A percentile compares a stretch with the other conserved stretches of the same genome.
These are phyloP conservation scores for Gracilaria domingensis DNA, from an alignment of 23 red algal genomes.

Conservation along the genomic window DNA sequence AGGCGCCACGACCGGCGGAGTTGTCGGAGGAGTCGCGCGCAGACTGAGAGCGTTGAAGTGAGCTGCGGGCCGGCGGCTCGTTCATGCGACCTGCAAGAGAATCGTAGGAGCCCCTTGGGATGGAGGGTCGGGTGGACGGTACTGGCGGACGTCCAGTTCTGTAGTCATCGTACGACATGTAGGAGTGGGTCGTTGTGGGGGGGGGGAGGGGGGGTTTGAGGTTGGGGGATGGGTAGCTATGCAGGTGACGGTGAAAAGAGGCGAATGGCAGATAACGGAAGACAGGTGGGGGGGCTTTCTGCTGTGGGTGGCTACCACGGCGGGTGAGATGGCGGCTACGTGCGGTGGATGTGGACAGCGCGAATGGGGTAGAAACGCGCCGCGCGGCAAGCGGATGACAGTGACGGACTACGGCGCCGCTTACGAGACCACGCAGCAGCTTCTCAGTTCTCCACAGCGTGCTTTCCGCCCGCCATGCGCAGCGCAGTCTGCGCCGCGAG, in stretches of 20 bases:
- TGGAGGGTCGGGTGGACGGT: slow-evolving; percentile 10
- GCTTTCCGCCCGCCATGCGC: neutral
- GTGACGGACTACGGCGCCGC: slow-evolving; percentile 9
- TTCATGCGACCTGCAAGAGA: slow-evolving; percentile 45
- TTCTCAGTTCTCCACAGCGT: neutral
- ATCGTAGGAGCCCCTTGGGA: slow-evolving; percentile 46
- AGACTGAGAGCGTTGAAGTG: slow-evolving; percentile 6
- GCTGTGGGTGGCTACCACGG: neutral
- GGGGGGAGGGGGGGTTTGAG: neutral
- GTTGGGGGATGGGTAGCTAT: too few species aligned
- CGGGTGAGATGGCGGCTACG: neutral
- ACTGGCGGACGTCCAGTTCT: slow-evolving; percentile 63
- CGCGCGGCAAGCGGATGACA: slow-evolving; percentile 1
- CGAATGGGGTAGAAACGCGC: neutral
- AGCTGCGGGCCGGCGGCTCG: slow-evolving; percentile 11
- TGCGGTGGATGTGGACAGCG: neutral
- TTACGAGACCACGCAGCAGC: slow-evolving; percentile 25
- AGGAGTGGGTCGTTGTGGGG: neutral
- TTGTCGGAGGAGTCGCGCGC: slow-evolving; percentile 20
- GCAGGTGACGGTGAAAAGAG: neutral
- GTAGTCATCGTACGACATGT: slow-evolving; percentile 85
- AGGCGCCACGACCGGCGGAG: slow-evolving; percentile 1
- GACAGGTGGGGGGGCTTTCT: neutral
- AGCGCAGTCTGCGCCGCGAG: neutral
- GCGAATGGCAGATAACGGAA: neutral